Conservation (phyloP, 805 yeast species). For the Barnettozyma sucrosica region DNA sequence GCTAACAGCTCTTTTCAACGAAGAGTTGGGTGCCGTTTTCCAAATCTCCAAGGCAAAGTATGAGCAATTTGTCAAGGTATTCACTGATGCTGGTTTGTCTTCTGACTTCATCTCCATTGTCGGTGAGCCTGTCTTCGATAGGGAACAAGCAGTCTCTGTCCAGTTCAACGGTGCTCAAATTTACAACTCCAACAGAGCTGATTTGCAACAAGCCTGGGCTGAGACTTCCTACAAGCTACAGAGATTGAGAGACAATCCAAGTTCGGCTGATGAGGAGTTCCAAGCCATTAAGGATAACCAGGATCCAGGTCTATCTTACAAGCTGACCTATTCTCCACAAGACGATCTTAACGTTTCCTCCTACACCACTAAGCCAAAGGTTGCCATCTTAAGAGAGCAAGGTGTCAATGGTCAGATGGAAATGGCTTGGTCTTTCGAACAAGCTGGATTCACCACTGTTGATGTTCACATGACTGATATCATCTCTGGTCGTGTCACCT, state of each 20-base stretch:
- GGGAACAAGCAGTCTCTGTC: conserved; percentile 47
- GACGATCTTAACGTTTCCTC: conserved; percentile 40
- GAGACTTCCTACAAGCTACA: conserved; percentile 87
- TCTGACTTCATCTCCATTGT: conserved; percentile 50
- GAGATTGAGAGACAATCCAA: conserved; percentile 90
- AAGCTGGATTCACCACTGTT: conserved; percentile 89
- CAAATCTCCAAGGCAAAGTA: conserved; percentile 58
- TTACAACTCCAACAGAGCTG: conserved; percentile 53
- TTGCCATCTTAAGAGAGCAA: conserved; percentile 95
- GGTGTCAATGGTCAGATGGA: conserved; percentile 98
- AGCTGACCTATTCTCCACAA: conserved; percentile 62
- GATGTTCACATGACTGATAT: conserved; percentile 98
- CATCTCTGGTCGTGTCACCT: conserved; percentile 59
- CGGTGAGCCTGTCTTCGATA: conserved; percentile 60
- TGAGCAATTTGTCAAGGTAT: conserved; percentile 47
- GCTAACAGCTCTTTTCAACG: conserved; percentile 68
- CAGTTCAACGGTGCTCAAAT: conserved; percentile 40
- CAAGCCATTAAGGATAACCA: conserved; percentile 65
- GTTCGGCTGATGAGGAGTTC: conserved; percentile 81
- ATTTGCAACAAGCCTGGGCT: conserved; percentile 79
- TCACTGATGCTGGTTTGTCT: conserved; percentile 55
- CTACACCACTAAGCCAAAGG: conserved; percentile 59
- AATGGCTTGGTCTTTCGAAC: conserved; percentile 95
- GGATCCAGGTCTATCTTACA: conserved; percentile 86
- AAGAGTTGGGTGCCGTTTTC: conserved; percentile 95